Percentiles rank a stretch among this genome's conserved stretches.
Conservation (phyloP, 2,329 filamentous ascomycete species). For the Rugonectria rugulosa region DNA sequence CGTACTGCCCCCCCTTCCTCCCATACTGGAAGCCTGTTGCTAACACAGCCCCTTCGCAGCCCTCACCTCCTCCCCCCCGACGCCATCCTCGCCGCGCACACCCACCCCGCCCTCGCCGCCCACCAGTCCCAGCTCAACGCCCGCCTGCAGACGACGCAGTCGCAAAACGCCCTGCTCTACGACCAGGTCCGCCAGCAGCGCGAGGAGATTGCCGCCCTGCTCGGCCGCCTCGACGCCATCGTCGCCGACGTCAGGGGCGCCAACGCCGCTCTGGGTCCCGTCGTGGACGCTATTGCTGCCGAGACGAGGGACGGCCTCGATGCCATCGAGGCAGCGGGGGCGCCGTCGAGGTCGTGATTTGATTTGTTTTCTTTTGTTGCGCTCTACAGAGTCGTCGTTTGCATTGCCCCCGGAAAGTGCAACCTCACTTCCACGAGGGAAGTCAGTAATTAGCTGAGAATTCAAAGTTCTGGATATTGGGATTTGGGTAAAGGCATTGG, state of each 20-base stretch:
- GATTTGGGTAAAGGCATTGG: slow-evolving; percentile 5
- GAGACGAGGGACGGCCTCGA: slow-evolving; percentile 53
- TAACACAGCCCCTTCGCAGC: too few species aligned
- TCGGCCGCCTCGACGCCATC: slow-evolving; percentile 57
- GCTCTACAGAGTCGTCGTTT: too few species aligned
- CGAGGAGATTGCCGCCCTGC: slow-evolving; percentile 60
- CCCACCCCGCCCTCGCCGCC: slow-evolving; percentile 58
- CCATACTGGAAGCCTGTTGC: too few species aligned
- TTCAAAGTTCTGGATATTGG: not conserved
- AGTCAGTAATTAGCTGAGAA: too few species aligned
- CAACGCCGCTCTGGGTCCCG: slow-evolving; percentile 55
- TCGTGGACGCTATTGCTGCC: slow-evolving; percentile 56
- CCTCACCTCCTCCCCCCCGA: slow-evolving; percentile 65
- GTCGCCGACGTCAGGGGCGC: slow-evolving; percentile 64
- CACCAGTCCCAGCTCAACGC: slow-evolving; percentile 66
- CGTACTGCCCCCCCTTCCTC: slow-evolving; percentile 29
- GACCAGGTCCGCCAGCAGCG: slow-evolving; percentile 61
- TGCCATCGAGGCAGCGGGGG: slow-evolving; percentile 28
- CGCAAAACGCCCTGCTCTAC: slow-evolving; percentile 62
- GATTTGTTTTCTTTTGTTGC: too few species aligned
- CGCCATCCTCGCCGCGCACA: slow-evolving; percentile 62
- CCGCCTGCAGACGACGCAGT: slow-evolving; percentile 62
- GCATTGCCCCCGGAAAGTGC: too few species aligned
- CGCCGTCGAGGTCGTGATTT: not conserved
- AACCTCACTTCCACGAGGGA: too few species aligned